Percentiles rank a stretch among this genome's conserved stretches.
Evolutionary conservation across 2,329 filamentous ascomycete species (phyloP).

Genomic region (Ophiognomonia clavigignenti-juglandacearum): DNA sequence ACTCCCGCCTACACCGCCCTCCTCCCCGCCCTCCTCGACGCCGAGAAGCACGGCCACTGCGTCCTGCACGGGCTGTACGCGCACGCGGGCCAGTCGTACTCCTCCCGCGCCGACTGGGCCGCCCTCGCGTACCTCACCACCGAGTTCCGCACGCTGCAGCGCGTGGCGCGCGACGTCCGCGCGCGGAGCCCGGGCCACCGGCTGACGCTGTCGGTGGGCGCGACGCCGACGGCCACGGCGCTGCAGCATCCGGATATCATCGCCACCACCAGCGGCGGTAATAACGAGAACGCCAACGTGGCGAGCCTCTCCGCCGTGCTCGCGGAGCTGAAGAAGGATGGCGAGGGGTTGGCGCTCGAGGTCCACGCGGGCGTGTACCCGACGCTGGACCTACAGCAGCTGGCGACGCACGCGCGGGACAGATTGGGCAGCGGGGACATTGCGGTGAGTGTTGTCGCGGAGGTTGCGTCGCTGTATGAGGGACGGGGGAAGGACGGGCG

Average conservation of each 20-base stretch:
- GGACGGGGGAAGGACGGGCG: slow-evolving; percentile 41
- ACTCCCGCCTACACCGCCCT: slow-evolving; percentile 49
- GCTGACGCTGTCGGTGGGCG: slow-evolving; percentile 64
- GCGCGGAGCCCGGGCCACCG: slow-evolving; percentile 22
- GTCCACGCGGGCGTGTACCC: slow-evolving; percentile 76
- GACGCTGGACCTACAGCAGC: slow-evolving; percentile 71
- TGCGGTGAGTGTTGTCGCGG: slow-evolving; percentile 64
- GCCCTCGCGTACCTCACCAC: slow-evolving; percentile 54
- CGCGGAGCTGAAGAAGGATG: slow-evolving; percentile 27
- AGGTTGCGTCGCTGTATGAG: slow-evolving; percentile 66
- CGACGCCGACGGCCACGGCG: slow-evolving; percentile 68
- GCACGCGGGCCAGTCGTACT: slow-evolving; percentile 63
- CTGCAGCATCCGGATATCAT: slow-evolving; percentile 49
- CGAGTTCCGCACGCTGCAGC: slow-evolving; percentile 53
- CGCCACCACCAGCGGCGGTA: neutral
- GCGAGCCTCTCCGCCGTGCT: slow-evolving; percentile 34
- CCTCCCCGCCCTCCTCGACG: slow-evolving; percentile 48
- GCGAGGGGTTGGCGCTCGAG: slow-evolving; percentile 52
- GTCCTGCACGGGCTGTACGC: slow-evolving; percentile 33
- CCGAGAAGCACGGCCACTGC: slow-evolving; percentile 46
- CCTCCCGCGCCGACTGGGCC: slow-evolving; percentile 40
- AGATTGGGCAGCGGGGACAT: slow-evolving; percentile 50
- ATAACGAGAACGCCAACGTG: slow-evolving; percentile 22
- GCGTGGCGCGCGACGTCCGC: slow-evolving; percentile 37
- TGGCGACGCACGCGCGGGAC: slow-evolving; percentile 61